Percentiles rank a stretch among this genome's conserved stretches.
These are phyloP conservation scores for Sporothrix brasiliensis DNA, from an alignment of 2,329 filamentous ascomycete genomes.

Conservation along the genomic window DNA sequence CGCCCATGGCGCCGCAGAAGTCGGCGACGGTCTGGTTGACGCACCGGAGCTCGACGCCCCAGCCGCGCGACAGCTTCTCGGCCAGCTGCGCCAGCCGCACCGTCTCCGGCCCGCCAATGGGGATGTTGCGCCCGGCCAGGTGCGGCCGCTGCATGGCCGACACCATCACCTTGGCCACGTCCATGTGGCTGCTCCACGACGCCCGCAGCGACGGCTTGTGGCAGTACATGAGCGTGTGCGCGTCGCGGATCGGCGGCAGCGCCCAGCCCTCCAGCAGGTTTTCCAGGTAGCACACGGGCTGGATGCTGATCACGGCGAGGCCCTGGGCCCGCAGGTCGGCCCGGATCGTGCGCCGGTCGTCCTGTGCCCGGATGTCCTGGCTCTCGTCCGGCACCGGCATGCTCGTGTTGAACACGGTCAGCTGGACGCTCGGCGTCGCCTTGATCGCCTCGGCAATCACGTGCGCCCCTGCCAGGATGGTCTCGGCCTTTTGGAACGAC, in stretches of 20 bases:
- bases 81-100: slow-evolving; percentile 43
- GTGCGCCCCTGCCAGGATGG: slow-evolving; percentile 58
- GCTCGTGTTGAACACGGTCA: slow-evolving; percentile 40
- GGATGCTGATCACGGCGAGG: slow-evolving; percentile 43
- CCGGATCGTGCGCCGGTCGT: slow-evolving; percentile 43
- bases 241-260: slow-evolving; percentile 43
- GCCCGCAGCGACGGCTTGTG: slow-evolving; percentile 45
- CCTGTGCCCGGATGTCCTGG: slow-evolving; percentile 38
- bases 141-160: slow-evolving; percentile 42
- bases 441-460: slow-evolving; percentile 57
- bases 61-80: slow-evolving; percentile 42
- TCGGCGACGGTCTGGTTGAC: slow-evolving; percentile 44
- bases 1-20: slow-evolving; percentile 40
- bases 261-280: slow-evolving; percentile 48
- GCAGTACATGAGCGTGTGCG: slow-evolving; percentile 46
- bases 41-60: slow-evolving; percentile 41
- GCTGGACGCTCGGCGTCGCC: slow-evolving; percentile 56
- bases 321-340: slow-evolving; percentile 40
- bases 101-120: slow-evolving; percentile 45
- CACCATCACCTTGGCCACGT: slow-evolving; percentile 47
- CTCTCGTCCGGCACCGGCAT: slow-evolving; percentile 39
- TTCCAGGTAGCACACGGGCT: slow-evolving; percentile 47
- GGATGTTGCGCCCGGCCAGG: slow-evolving; percentile 43
- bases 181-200: slow-evolving; percentile 48
- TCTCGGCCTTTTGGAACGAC: slow-evolving; percentile 44